These are phyloP conservation scores for Stagonosporopsis vannaccii DNA, from an alignment of 2,329 filamentous ascomycete species.

Conservation along the genomic window DNA sequence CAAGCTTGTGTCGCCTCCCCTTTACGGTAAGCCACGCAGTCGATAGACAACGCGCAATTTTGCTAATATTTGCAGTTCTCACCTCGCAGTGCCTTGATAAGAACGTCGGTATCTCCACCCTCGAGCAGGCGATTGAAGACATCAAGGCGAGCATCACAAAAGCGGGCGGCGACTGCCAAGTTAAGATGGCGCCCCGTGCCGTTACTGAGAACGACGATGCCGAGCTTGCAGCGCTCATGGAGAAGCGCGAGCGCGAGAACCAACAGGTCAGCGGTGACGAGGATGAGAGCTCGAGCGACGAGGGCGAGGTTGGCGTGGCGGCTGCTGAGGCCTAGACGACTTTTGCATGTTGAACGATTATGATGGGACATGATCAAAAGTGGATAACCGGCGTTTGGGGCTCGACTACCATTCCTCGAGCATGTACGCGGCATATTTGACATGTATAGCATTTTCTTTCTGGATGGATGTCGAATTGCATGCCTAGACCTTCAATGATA, in stretches of 20 bases:
- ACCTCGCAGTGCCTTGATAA: slow-evolving; percentile 97
- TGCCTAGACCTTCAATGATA: slow-evolving; percentile 15
- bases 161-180: slow-evolving; percentile 79
- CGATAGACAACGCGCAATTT: background rate
- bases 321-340: slow-evolving; percentile 44
- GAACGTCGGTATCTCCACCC: slow-evolving; percentile 77
- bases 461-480: slow-evolving; percentile 14
- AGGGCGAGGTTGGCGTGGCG: slow-evolving; percentile 67
- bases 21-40: slow-evolving; percentile 65
- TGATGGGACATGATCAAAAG: slow-evolving; percentile 35
- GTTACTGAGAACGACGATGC: slow-evolving; percentile 99
- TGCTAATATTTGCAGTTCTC: slow-evolving; percentile 64
- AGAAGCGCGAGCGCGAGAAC: slow-evolving; percentile 98
- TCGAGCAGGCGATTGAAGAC: slow-evolving; percentile 89
- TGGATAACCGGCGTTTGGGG: slow-evolving; percentile 40
- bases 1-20: slow-evolving; percentile 94
- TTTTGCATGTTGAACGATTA: slow-evolving; percentile 24
- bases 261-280: slow-evolving; percentile 97
- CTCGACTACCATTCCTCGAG: slow-evolving; percentile 26
- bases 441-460: slow-evolving; percentile 26
- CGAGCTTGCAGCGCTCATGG: slow-evolving; percentile 96
- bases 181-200: slow-evolving; percentile 99
- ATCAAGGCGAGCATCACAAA: slow-evolving; percentile 81
- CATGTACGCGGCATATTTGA: slow-evolving; percentile 28
- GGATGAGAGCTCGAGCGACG: slow-evolving; percentile 93